Percentiles rank a stretch among this genome's conserved stretches.
These are phyloP conservation scores for Aphanocladium album DNA, from an alignment of 2,329 filamentous ascomycete genomes.

Conservation along the genomic window DNA sequence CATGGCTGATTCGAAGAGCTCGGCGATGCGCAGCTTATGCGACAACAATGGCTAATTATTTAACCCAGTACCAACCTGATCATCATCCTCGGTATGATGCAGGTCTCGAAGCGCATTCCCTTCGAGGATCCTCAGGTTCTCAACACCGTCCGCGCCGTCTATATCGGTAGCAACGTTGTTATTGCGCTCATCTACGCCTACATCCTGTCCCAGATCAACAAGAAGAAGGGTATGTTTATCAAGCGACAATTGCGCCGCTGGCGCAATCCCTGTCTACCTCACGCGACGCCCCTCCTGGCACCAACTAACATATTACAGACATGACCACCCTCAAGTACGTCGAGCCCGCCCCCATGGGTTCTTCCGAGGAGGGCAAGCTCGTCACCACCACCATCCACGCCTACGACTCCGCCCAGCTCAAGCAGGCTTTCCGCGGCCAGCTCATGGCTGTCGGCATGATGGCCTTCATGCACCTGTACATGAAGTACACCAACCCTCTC, in stretches of 20 bases:
- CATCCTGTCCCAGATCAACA: constrained; percentile 79
- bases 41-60: constrained; percentile 1
- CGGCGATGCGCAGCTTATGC: neutral
- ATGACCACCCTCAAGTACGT: constrained; percentile 98
- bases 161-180: constrained; percentile 65
- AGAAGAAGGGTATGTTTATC: constrained; percentile 78
- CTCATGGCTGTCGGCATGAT: constrained; percentile 98
- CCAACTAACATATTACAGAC: constrained; percentile 48
- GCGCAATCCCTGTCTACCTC: neutral
- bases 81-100: constrained; percentile 97
- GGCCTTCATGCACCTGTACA: constrained; percentile 96
- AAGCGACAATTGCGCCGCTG: neutral
- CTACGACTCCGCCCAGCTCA: constrained; percentile 86
- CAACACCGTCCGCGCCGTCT: constrained; percentile 50
- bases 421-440: constrained; percentile 80
- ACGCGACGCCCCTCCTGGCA: neutral
- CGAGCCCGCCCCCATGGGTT: constrained; percentile 90
- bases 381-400: constrained; percentile 95
- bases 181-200: constrained; percentile 83
- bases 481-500: constrained; percentile 99
- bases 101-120: constrained; percentile 90
- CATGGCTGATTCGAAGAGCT: neutral
- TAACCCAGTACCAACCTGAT: constrained; percentile 74
- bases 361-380: constrained; percentile 88
- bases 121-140: constrained; percentile 74